These are phyloP conservation scores for Mycena epipterygia DNA, from an alignment of 768 basidiomycete genomes.

Conservation along the genomic window DNA sequence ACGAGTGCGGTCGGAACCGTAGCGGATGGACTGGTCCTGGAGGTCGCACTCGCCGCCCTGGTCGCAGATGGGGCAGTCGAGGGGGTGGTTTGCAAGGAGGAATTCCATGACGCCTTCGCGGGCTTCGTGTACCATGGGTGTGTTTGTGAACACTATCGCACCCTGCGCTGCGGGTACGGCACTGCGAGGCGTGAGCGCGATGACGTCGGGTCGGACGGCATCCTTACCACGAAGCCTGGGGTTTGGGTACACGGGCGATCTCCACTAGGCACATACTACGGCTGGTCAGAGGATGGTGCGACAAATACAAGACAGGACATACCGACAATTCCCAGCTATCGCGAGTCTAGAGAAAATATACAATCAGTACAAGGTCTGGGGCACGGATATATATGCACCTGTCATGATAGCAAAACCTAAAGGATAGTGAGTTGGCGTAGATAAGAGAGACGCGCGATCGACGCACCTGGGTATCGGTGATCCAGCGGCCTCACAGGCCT, in stretches of 20 bases:
- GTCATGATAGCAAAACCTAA: slow-evolving; percentile 90
- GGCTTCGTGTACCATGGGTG: slow-evolving; percentile 90
- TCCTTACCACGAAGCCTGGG: slow-evolving; percentile 89
- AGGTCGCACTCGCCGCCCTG: slow-evolving; percentile 99
- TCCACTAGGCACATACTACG: slow-evolving; percentile 97
- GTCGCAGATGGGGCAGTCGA: slow-evolving; percentile 99
- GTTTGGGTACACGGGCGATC: slow-evolving; percentile 95
- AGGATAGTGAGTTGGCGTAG: slow-evolving; percentile 35
- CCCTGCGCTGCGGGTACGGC: slow-evolving; percentile 99
- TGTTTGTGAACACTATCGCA: slow-evolving; percentile 93
- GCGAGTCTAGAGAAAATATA: slow-evolving; percentile 75
- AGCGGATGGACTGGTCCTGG: slow-evolving; percentile 99
- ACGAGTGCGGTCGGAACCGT: slow-evolving; percentile 96
- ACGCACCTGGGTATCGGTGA: slow-evolving; percentile 82
- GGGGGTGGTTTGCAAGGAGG: slow-evolving; percentile 95
- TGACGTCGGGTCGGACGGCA: slow-evolving; percentile 2
- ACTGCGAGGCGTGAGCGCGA: slow-evolving; percentile 53
- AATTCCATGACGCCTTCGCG: slow-evolving; percentile 99
- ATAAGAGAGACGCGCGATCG: slow-evolving; percentile 16
- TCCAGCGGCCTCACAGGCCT: slow-evolving; percentile 94
- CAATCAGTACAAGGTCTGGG: slow-evolving; percentile 17
- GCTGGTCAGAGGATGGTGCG: not conserved
- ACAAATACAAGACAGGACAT: not conserved
- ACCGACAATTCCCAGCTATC: slow-evolving; percentile 94
- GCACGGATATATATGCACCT: slow-evolving; percentile 59